Conservation (phyloP, 257 asterid species). For the Ligustrum vulgare region DNA sequence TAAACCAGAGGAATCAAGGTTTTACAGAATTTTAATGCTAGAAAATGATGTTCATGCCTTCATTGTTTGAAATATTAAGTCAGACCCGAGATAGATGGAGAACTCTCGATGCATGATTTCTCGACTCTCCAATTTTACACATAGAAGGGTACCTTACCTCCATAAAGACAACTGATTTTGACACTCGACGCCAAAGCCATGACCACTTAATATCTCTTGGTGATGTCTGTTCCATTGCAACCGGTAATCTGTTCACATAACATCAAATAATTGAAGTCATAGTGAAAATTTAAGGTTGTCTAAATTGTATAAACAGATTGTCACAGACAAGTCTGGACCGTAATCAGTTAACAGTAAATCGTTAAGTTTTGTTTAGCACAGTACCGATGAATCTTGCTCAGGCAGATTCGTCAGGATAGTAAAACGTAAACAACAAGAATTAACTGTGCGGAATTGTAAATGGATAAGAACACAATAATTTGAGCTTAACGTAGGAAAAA, state of each 20-base stretch:
- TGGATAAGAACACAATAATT: too few relatives aligned
- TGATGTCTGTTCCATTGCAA: conserved; percentile 76
- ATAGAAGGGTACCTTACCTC: conserved; percentile 86
- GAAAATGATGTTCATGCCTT: neutral
- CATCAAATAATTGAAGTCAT: neutral
- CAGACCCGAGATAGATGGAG: conserved; percentile 72
- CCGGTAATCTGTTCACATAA: conserved; percentile 45
- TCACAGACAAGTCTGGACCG: too few relatives aligned
- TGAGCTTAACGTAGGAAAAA: too few relatives aligned
- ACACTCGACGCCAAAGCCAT: conserved; percentile 49
- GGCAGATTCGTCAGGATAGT: too few relatives aligned
- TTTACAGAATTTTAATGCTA: neutral
- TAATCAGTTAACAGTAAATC: too few relatives aligned
- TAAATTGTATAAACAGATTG: too few relatives aligned
- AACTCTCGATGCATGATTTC: conserved; percentile 40
- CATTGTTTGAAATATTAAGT: conserved; percentile 1
- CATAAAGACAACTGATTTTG: conserved; percentile 55
- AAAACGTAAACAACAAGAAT: too few relatives aligned
- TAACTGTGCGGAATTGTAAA: too few relatives aligned
- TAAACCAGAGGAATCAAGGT: neutral
- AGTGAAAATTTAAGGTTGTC: too few relatives aligned
- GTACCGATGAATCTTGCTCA: too few relatives aligned
- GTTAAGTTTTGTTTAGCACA: too few relatives aligned
- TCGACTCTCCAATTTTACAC: conserved; percentile 49
- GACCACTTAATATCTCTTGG: conserved; percentile 73